A percentile compares a stretch with the other conserved stretches of the same genome.
Evolutionary conservation across 2,329 filamentous ascomycete species (phyloP).

Genomic region (Rasamsonia emersonii): DNA sequence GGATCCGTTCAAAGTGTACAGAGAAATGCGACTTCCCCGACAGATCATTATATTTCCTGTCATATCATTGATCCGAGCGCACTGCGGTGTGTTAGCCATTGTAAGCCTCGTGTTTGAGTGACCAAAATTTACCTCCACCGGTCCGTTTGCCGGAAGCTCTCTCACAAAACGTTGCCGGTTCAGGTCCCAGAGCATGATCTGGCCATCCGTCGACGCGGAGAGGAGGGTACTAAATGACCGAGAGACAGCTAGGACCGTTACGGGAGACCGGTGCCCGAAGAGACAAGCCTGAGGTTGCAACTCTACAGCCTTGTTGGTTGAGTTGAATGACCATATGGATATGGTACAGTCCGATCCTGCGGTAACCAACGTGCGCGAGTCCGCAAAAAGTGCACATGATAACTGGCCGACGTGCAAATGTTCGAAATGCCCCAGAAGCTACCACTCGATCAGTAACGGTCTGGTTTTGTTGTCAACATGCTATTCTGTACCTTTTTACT

Average conservation of each 20-base stretch:
- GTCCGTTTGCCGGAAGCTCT: slow-evolving; percentile 53
- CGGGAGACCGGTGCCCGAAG: slow-evolving; percentile 81
- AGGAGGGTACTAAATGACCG: slow-evolving; percentile 83
- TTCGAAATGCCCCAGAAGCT: slow-evolving; percentile 77
- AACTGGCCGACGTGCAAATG: slow-evolving; percentile 89
- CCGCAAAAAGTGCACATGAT: slow-evolving; percentile 72
- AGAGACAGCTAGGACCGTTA: slow-evolving; percentile 74
- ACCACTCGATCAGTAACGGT: slow-evolving; percentile 4
- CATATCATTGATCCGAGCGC: slow-evolving; percentile 79
- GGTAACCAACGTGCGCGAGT: slow-evolving; percentile 84
- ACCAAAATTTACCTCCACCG: slow-evolving; percentile 38
- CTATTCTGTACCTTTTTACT: slow-evolving; percentile 54
- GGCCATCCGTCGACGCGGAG: slow-evolving; percentile 72
- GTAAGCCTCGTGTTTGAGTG: no score
- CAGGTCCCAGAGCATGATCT: slow-evolving; percentile 85
- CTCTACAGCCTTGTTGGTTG: slow-evolving; percentile 62
- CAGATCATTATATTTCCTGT: slow-evolving; percentile 85
- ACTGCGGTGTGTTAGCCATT: slow-evolving; percentile 49
- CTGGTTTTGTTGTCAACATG: neutral
- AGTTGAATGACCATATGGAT: slow-evolving; percentile 68
- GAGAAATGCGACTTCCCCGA: slow-evolving; percentile 60
- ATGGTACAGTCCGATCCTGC: slow-evolving; percentile 88
- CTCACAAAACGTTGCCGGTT: slow-evolving; percentile 83
- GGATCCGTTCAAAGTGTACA: slow-evolving; percentile 85
- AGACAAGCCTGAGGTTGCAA: slow-evolving; percentile 69